Evolutionary conservation across 2,329 filamentous ascomycete species (phyloP).

Genomic region (Monosporascus sp.): DNA sequence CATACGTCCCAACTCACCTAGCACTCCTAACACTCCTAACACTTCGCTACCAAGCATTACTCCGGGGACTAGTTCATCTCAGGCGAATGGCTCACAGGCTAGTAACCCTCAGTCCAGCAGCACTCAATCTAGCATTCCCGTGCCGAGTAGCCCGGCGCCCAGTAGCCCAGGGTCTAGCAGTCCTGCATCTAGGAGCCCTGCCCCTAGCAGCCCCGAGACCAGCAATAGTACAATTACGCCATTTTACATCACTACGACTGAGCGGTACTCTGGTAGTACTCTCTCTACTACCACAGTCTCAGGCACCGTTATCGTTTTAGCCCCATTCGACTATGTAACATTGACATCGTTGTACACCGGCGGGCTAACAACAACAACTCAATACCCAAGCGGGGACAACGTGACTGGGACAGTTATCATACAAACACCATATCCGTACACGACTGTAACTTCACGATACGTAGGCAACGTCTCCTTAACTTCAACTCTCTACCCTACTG

Average conservation of each 20-base stretch:
- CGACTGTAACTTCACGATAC: not conserved
- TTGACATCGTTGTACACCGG: not conserved
- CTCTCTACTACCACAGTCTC: not conserved
- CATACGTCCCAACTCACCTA: too few relatives aligned
- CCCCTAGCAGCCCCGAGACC: too few relatives aligned
- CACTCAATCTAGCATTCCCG: too few relatives aligned
- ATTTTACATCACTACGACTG: not conserved
- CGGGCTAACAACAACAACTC: not conserved
- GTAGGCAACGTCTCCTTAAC: not conserved
- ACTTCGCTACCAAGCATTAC: too few relatives aligned
- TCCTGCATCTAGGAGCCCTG: too few relatives aligned
- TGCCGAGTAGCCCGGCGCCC: too few relatives aligned
- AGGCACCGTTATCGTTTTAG: not conserved
- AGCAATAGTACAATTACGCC: too few relatives aligned
- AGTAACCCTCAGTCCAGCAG: too few relatives aligned
- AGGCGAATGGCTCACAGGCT: too few relatives aligned
- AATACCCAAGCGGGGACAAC: not conserved
- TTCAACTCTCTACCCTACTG: not conserved
- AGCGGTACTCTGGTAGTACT: not conserved
- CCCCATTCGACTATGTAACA: not conserved
- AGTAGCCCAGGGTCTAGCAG: too few relatives aligned
- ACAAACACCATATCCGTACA: not conserved
- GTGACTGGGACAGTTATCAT: not conserved
- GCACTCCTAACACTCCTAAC: too few relatives aligned
- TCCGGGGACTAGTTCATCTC: too few relatives aligned